Conservation (phyloP, 164 flowering plant species). For the Dillenia suffruticosa region DNA sequence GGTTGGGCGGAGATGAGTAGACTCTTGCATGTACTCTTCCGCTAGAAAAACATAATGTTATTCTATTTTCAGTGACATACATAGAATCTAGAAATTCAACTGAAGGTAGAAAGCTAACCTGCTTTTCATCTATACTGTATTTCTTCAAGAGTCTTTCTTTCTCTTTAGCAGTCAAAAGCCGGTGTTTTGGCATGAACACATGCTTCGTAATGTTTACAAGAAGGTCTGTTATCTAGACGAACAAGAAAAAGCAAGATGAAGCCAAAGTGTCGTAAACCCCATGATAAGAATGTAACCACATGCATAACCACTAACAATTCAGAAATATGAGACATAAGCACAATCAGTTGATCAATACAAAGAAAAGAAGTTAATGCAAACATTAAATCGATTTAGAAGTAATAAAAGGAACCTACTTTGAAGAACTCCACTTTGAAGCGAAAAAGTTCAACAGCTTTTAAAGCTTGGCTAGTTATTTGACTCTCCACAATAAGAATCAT, state of each 20-base stretch:
- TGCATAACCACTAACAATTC: neutral
- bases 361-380: neutral
- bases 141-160: conserved; percentile 60
- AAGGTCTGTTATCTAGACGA: conserved; percentile 54
- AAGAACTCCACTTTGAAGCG: conserved; percentile 54
- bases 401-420: conserved; percentile 31
- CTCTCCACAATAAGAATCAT: conserved; percentile 47
- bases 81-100: neutral
- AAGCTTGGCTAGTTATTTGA: conserved; percentile 53
- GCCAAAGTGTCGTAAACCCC: neutral
- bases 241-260: neutral
- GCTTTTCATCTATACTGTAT: conserved; percentile 71
- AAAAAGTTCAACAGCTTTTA: conserved; percentile 44
- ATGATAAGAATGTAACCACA: neutral
- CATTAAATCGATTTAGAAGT: neutral
- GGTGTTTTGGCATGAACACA: conserved; percentile 77
- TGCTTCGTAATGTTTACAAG: conserved; percentile 78
- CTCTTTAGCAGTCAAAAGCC: conserved; percentile 52
- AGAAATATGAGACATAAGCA: neutral
- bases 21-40: no score
- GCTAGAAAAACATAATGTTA: neutral
- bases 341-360: neutral
- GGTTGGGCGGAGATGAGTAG: no score
- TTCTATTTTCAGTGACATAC: neutral
- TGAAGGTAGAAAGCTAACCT: conserved; percentile 41